Evolutionary conservation across 2,329 filamentous ascomycete species (phyloP).

Genomic region (Cytospora piceicola): DNA sequence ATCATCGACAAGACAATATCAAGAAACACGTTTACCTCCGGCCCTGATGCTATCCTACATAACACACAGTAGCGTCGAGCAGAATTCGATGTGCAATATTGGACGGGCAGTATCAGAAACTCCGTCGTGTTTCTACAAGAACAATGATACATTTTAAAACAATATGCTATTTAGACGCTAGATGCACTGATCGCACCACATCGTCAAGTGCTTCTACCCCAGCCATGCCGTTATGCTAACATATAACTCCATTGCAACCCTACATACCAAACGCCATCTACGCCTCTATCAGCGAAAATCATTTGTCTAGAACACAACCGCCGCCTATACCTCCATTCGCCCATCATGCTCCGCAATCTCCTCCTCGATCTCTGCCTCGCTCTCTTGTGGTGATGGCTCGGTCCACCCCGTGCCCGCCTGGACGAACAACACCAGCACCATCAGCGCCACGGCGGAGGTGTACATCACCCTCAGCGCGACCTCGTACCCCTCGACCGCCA

Average conservation of each 20-base stretch:
- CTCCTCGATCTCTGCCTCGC: constrained; percentile 50
- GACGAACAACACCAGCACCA: constrained; percentile 48
- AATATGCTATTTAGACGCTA: not conserved
- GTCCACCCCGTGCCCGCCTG: constrained; percentile 58
- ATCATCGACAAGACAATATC: not conserved
- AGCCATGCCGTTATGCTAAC: not conserved
- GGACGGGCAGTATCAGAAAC: no score
- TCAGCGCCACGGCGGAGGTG: constrained; percentile 50
- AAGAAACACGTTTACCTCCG: not conserved
- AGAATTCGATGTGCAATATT: no score
- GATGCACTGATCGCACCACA: not conserved
- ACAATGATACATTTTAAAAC: not conserved
- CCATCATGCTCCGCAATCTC: constrained; percentile 40
- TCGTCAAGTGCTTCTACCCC: not conserved
- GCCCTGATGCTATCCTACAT: not conserved
- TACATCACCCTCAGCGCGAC: constrained; percentile 51
- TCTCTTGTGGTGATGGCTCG: constrained; percentile 49
- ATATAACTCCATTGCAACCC: not conserved
- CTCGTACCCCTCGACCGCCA: constrained; percentile 55
- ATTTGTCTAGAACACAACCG: not conserved
- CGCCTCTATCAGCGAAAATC: not conserved
- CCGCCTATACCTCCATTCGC: constrained; percentile 39
- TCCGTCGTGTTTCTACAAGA: not conserved
- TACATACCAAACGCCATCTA: not conserved
- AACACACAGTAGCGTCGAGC: not conserved